A percentile compares a stretch with the other conserved stretches of the same genome.
Conservation (phyloP, 805 yeast genomes). For the Kodamaea restingae region DNA sequence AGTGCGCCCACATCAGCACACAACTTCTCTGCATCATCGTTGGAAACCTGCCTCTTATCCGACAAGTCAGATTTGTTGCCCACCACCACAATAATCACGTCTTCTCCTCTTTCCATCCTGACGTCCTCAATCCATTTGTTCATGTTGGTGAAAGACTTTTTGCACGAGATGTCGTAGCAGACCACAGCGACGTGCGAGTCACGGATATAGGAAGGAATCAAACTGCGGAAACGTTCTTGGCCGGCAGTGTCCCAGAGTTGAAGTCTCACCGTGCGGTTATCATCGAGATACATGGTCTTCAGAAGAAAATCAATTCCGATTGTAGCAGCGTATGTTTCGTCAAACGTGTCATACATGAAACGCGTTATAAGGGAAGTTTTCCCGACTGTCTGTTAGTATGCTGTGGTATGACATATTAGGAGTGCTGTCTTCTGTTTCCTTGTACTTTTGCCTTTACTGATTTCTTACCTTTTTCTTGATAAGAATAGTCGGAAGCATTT, state of each 20-base stretch:
- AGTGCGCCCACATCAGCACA: constrained; percentile 70
- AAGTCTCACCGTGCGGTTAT: constrained; percentile 81
- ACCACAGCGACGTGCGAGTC: constrained; percentile 97
- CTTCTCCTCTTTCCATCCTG: constrained; percentile 84
- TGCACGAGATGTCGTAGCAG: constrained; percentile 88
- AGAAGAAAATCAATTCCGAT: constrained; percentile 95
- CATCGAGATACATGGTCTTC: constrained; percentile 77
- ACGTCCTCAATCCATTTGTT: constrained; percentile 95
- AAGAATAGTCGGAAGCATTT: too few species aligned
- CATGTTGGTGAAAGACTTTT: constrained; percentile 77
- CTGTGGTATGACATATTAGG: neutral
- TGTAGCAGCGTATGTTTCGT: constrained; percentile 93
- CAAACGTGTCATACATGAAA: constrained; percentile 96
- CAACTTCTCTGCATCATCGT: constrained; percentile 79
- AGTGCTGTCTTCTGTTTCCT: too few species aligned
- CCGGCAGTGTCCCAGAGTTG: constrained; percentile 99
- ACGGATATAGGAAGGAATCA: constrained; percentile 92
- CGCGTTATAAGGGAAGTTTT: constrained; percentile 95
- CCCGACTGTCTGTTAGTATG: constrained; percentile 54
- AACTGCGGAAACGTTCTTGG: constrained; percentile 90
- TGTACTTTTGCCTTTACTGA: too few species aligned
- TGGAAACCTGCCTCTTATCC: constrained; percentile 68
- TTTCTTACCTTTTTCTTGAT: too few species aligned
- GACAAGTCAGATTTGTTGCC: constrained; percentile 87
- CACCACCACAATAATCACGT: constrained; percentile 84